These are phyloP conservation scores for Xylogone sp. DNA, from an alignment of 2,329 filamentous ascomycete genomes.

Conservation along the genomic window DNA sequence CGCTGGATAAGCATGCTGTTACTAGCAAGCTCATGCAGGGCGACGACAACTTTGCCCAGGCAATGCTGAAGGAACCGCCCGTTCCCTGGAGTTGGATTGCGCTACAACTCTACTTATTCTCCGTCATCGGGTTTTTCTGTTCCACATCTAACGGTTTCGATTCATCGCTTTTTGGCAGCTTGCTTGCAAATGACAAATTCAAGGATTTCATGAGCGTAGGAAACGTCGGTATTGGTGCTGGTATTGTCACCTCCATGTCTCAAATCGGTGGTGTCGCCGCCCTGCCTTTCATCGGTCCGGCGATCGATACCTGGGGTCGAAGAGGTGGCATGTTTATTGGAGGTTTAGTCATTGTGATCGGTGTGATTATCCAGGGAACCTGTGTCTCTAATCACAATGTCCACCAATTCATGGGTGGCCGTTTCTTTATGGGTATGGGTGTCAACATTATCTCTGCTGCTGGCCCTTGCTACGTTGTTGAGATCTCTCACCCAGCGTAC, in stretches of 20 bases:
- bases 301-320: constrained; percentile 43
- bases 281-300: constrained; percentile 41
- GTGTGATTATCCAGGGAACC: constrained; percentile 38
- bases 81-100: constrained; percentile 33
- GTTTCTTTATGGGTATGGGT: constrained; percentile 58
- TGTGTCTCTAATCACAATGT: constrained; percentile 23
- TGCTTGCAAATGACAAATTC: constrained; percentile 38
- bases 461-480: constrained; percentile 44
- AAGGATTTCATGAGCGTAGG: constrained; percentile 32
- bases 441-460: constrained; percentile 43
- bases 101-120: constrained; percentile 38
- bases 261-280: constrained; percentile 45
- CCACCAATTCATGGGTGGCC: constrained; percentile 48
- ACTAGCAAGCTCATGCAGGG: constrained; percentile 39
- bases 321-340: constrained; percentile 42
- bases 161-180: constrained; percentile 43
- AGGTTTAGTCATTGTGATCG: constrained; percentile 36
- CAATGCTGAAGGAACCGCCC: constrained; percentile 47
- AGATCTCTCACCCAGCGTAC: constrained; percentile 43
- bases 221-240: constrained; percentile 41
- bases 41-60: constrained; percentile 48
- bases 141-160: constrained; percentile 49
- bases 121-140: constrained; percentile 42
- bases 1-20: neutral
- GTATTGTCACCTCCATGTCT: constrained; percentile 46